Evolutionary conservation across 768 basidiomycete species (phyloP).

Genomic region (Boletales sp.): DNA sequence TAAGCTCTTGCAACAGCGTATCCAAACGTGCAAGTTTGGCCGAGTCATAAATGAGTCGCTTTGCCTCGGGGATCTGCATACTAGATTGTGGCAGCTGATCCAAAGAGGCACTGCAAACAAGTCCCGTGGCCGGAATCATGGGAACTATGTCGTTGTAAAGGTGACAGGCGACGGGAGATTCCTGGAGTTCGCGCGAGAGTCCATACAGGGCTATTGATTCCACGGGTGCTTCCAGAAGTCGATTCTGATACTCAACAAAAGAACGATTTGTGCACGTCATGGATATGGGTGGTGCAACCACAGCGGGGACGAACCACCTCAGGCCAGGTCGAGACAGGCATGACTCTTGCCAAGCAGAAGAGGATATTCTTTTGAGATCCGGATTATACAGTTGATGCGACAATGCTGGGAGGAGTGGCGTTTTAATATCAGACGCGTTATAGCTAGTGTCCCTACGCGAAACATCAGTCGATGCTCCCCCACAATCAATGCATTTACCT

Average conservation of each 20-base stretch:
- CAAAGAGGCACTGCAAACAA: slow-evolving; percentile 60
- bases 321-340: slow-evolving; percentile 76
- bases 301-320: slow-evolving; percentile 84
- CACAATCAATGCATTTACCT: slow-evolving; percentile 35
- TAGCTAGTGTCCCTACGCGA: slow-evolving; percentile 18
- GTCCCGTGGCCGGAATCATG: slow-evolving; percentile 59
- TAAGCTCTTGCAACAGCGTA: slow-evolving; percentile 84
- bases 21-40: slow-evolving; percentile 94
- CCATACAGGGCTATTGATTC: slow-evolving; percentile 83
- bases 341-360: slow-evolving; percentile 63
- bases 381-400: slow-evolving; percentile 40
- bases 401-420: slow-evolving; percentile 11
- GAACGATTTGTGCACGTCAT: slow-evolving; percentile 71
- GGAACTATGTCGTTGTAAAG: slow-evolving; percentile 51
- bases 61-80: slow-evolving; percentile 93
- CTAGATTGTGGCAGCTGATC: slow-evolving; percentile 76
- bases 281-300: slow-evolving; percentile 78
- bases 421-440: slow-evolving; percentile 16
- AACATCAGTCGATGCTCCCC: slow-evolving; percentile 5
- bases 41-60: slow-evolving; percentile 93
- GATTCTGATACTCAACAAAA: slow-evolving; percentile 69
- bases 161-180: slow-evolving; percentile 50
- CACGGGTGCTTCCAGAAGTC: slow-evolving; percentile 60
- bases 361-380: slow-evolving; percentile 57
- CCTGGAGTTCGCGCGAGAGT: slow-evolving; percentile 60